phyloP scores from a whole-genome alignment of 2,329 filamentous ascomycete genomes.

The Colletotrichum musicola region DNA sequence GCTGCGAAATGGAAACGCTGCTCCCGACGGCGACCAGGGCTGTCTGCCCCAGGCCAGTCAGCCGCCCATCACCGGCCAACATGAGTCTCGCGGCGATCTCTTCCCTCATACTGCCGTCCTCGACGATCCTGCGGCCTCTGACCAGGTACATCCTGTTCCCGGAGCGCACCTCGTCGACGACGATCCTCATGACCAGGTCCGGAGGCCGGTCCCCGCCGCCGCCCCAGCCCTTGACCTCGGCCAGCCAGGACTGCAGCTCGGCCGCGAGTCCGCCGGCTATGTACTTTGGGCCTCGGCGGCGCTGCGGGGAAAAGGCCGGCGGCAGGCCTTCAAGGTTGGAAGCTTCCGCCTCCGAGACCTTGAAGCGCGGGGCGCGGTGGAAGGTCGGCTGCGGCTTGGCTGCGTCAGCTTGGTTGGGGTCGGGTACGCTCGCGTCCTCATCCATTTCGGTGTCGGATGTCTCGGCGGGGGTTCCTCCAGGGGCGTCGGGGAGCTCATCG shows the following conservation, averaged over 20 bases:
- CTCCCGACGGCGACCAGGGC: constrained; percentile 47
- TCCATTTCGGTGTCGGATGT: constrained; percentile 30
- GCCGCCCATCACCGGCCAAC: constrained; percentile 53
- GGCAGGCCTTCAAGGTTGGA: constrained; percentile 42
- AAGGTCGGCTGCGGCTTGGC: constrained; percentile 53
- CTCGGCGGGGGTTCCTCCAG: neutral
- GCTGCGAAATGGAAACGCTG: constrained; percentile 50
- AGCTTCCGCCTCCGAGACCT: constrained; percentile 44
- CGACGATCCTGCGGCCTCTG: constrained; percentile 39
- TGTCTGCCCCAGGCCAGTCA: constrained; percentile 51
- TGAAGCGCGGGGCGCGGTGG: constrained; percentile 55
- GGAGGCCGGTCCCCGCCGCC: constrained; percentile 35
- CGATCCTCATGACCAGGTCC: constrained; percentile 43
- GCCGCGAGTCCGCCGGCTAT: constrained; percentile 53
- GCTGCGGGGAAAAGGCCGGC: constrained; percentile 52
- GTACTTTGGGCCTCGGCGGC: constrained; percentile 50
- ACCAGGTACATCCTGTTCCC: constrained; percentile 53
- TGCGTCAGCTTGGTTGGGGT: neutral
- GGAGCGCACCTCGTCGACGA: constrained; percentile 47
- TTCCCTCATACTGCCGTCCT: neutral
- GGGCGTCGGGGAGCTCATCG: neutral
- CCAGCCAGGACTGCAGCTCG: constrained; percentile 56
- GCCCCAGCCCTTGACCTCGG: constrained; percentile 54
- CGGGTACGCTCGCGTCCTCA: constrained; percentile 26
- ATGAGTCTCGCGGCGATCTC: constrained; percentile 44